phyloP scores from a whole-genome alignment of 1,139 yeast genomes.

The Protomyces inundatus region DNA sequence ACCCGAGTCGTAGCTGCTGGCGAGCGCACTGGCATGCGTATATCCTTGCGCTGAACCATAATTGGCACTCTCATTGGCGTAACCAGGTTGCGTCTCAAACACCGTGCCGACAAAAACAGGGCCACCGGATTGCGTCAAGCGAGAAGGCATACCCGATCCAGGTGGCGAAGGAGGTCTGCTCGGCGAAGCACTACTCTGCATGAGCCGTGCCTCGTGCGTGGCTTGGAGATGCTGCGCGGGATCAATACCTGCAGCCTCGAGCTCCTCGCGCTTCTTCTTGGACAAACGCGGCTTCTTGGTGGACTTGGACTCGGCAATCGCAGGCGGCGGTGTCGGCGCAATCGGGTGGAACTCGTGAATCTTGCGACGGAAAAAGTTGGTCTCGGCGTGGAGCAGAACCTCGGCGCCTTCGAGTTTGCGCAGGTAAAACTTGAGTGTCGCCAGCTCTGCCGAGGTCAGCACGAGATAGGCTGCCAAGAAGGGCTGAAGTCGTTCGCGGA shows the following conservation, averaged over 20 bases:
- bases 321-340: slow-evolving; percentile 30
- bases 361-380: slow-evolving; percentile 30
- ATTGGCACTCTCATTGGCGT: neutral
- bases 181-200: neutral
- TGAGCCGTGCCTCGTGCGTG: neutral
- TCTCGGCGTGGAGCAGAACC: slow-evolving; percentile 30
- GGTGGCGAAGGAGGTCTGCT: neutral
- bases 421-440: slow-evolving; percentile 42
- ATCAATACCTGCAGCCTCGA: slow-evolving; percentile 25
- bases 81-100: neutral
- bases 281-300: slow-evolving; percentile 31
- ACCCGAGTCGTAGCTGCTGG: neutral
- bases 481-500: slow-evolving; percentile 43
- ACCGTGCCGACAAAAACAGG: neutral
- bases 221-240: slow-evolving; percentile 2
- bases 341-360: slow-evolving; percentile 30
- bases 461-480: slow-evolving; percentile 24
- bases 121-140: neutral
- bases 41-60: neutral
- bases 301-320: slow-evolving; percentile 31
- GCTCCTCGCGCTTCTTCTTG: slow-evolving; percentile 29
- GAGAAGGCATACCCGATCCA: neutral
- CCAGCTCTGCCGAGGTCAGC: slow-evolving; percentile 34
- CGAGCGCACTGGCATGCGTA: neutral
- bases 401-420: slow-evolving; percentile 47